Evolutionary conservation across 2,329 filamentous ascomycete species (phyloP), one percentile per base, ranked within the genome.

Genomic region (Stenocarpella maydis): DNA sequence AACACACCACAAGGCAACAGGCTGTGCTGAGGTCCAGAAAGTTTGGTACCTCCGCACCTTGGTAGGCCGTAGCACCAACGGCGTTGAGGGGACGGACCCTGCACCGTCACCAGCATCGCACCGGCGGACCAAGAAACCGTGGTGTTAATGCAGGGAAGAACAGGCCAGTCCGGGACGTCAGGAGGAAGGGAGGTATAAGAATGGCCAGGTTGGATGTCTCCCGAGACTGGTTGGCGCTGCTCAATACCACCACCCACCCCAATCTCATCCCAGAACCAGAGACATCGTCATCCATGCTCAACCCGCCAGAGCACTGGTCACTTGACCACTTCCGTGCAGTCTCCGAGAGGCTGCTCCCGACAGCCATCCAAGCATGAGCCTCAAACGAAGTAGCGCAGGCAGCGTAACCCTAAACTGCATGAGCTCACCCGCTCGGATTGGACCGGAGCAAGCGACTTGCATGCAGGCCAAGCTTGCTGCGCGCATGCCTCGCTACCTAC

Each of bases 331-430:
- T n/a, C n/a, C n/a, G n/a, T n/a, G n/a, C n/a, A n/a, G n/a, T n/a
- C n/a, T n/a, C n/a, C n/a, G 9, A 37, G 34, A 2, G 31, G 2
- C 2, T 37, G 2, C 34, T 10, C 6, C 34, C 34, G 7, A 5
- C 34, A 37, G 7, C 34, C 2, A 43, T 26, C 31, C n/a, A n/a
- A 34, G 4, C 37, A 58, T 58, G 37, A 58, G 53, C 53, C 37
- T 41, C 14, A 55, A 9, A 14, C 12, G 6, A 7, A 2, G 34
- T 12, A 37, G 5, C 34, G 2, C n/a, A 37, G 26, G 43, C 58
- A 63, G 43, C 43, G 28, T 37, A 49, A 63, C 28, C 41, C 58
- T 24, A 49, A 63, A 37, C 7, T 4, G 58, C 58, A 49, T 49
- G 55, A 47, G 26, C 39, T 15, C 17, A 21, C 26, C 19, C 26